Evolutionary conservation across 345 rosid genomes (phyloP), one percentile per base, ranked within the genome.

Genomic region (Hibiscus mutabilis): DNA sequence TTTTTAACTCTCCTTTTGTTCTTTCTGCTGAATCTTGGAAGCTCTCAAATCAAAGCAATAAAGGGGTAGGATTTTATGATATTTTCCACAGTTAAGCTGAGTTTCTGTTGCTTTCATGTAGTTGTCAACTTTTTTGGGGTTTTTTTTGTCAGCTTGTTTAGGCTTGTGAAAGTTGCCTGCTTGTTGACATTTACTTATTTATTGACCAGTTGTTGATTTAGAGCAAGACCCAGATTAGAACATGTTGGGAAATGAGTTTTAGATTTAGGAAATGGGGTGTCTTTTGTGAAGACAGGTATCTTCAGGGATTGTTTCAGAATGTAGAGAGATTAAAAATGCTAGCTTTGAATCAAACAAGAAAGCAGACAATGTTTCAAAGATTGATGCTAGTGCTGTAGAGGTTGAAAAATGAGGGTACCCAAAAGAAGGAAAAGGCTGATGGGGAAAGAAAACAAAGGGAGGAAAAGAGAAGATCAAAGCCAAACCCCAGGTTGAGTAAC

Each of bases 221-320:
- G 75, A 66, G 77, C 22, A 46, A 71, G 56, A 69, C 69, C 73
- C 77, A 68, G 59, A 29, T 67, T 73, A 56, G 80, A 75, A 74
- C 49, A 85, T 86, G 90, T 65, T 80, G 86, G 78, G 84, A 85
- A 64, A 90, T 86, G 92, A 82, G 79, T 77, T 46, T 72, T 86
- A 86, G 89, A 61, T 84, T 82, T 62, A 68, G 62, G 71, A 71
- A 77, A 93, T 93, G 98, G 98, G 98, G 79, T 94, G 98, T 83
- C 97, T 94, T 70, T 79, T 91, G 66, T 93, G 92, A 62, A 86
- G 83, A 84, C 91, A 87, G 81, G 82, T 85, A 53, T 82, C 88
- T 44, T 73, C 85, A 27, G 91, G 87, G 75, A 74, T 84, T 42
- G 83, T 84, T 66, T 81, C 86, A 66, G 93, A 84, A 77, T 66